A percentile compares a stretch with the other conserved stretches of the same genome.
These are phyloP conservation scores for Grosmannia serpens DNA, from an alignment of 2,329 filamentous ascomycete genomes.

Conservation along the genomic window DNA sequence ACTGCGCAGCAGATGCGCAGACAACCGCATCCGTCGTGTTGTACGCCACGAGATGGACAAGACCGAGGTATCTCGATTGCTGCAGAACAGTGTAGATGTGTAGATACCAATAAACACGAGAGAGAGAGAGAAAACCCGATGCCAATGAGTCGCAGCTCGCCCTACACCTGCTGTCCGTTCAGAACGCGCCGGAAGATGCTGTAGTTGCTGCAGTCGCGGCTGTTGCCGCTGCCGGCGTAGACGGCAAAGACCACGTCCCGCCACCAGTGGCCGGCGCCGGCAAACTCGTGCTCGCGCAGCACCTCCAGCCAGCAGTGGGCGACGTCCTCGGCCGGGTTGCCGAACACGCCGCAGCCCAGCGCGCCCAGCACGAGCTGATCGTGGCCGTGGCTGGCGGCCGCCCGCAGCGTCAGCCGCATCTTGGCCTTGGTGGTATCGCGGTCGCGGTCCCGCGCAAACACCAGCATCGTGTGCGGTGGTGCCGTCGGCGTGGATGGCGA, in stretches of 20 bases:
- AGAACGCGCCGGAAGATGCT: conserved; percentile 35
- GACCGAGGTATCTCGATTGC: no score
- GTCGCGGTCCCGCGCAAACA: conserved; percentile 30
- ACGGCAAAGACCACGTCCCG: conserved; percentile 53
- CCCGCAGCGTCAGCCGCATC: conserved; percentile 48
- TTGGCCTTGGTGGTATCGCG: conserved; percentile 48
- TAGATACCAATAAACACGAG: no score
- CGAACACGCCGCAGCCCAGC: conserved; percentile 56
- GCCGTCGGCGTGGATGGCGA: not conserved
- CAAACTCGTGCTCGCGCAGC: conserved; percentile 47
- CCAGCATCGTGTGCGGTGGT: not conserved
- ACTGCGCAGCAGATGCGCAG: no score
- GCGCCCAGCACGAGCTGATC: conserved; percentile 54
- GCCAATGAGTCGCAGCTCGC: no score
- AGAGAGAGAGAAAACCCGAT: no score
- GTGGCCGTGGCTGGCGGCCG: conserved; percentile 46
- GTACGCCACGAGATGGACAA: no score
- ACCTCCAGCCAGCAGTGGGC: conserved; percentile 51
- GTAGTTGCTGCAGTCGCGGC: conserved; percentile 30
- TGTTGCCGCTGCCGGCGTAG: conserved; percentile 26
- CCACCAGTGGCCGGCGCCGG: conserved; percentile 46
- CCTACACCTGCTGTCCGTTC: conserved; percentile 22
- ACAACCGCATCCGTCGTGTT: no score
- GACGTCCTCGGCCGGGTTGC: conserved; percentile 50
- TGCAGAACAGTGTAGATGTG: no score